Conservation (phyloP, 2,329 filamentous ascomycete species). For the Helotiales sp. region DNA sequence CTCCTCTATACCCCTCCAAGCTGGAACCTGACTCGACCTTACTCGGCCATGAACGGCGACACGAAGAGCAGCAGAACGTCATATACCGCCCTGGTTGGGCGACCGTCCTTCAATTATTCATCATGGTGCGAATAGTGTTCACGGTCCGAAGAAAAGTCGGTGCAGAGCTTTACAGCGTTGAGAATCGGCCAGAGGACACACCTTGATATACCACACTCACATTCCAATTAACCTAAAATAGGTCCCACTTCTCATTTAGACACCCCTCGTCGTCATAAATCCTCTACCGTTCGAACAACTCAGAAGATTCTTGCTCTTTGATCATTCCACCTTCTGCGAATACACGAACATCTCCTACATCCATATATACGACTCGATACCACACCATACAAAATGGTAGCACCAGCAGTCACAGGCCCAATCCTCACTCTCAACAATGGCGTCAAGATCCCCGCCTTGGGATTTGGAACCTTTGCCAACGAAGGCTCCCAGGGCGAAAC, state of each 20-base stretch:
- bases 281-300: constrained; percentile 1
- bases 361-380: constrained; percentile 1
- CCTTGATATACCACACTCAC: constrained; percentile 17
- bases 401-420: constrained; percentile 31
- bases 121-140: too few species aligned
- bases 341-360: neutral
- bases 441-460: constrained; percentile 42
- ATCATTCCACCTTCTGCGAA: neutral
- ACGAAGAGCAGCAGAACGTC: constrained; percentile 17
- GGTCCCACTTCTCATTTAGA: neutral
- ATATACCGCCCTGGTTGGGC: constrained; percentile 19
- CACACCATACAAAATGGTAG: constrained; percentile 21
- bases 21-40: constrained; percentile 1
- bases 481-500: constrained; percentile 43
- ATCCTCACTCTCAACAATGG: constrained; percentile 39
- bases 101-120: too few species aligned
- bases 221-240: constrained; percentile 11
- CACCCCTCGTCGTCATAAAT: neutral
- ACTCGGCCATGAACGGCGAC: neutral
- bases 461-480: constrained; percentile 42
- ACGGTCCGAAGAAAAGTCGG: constrained; percentile 18
- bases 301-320: neutral
- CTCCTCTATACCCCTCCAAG: neutral
- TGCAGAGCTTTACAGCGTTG: constrained; percentile 17
- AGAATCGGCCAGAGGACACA: too few species aligned